Evolutionary conservation across 139 green algal species (phyloP).

Genomic region (Coccomyxa sp.): DNA sequence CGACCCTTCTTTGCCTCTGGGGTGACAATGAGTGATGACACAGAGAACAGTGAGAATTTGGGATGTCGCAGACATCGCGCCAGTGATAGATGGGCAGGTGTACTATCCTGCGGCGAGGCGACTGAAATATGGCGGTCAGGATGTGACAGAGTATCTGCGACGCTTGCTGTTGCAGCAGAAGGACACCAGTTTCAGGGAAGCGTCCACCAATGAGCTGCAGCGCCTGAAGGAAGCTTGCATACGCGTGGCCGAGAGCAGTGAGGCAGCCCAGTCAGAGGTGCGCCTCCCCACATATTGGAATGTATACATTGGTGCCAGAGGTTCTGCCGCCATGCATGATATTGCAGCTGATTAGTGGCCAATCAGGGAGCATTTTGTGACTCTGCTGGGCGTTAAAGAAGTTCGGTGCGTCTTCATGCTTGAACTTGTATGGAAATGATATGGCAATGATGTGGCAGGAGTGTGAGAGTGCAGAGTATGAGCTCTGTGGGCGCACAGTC

Average conservation of each 20-base stretch:
- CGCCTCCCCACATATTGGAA: no score
- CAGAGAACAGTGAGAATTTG: no score
- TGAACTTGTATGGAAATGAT: no score
- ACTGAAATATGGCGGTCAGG: constrained; percentile 51
- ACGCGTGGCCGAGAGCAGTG: not conserved
- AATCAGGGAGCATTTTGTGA: no score
- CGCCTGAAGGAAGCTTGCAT: not conserved
- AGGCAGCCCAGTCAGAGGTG: no score
- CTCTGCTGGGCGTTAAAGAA: no score
- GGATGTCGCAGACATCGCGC: constrained; percentile 54
- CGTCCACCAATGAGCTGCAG: not conserved
- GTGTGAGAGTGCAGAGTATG: not conserved
- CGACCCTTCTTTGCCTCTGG: not conserved
- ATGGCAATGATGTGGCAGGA: not conserved
- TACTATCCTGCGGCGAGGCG: constrained; percentile 32
- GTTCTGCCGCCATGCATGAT: no score
- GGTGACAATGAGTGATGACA: not conserved
- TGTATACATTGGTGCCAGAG: no score
- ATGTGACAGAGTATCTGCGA: constrained; percentile 50
- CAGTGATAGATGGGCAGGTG: constrained; percentile 73
- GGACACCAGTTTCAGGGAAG: not conserved
- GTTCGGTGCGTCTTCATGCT: no score
- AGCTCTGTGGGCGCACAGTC: not conserved
- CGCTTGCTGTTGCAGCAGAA: constrained; percentile 9
- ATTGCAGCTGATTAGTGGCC: no score